Conservation (phyloP, 2,329 filamentous ascomycete genomes). For the Aspergillus pseudotamarii region DNA sequence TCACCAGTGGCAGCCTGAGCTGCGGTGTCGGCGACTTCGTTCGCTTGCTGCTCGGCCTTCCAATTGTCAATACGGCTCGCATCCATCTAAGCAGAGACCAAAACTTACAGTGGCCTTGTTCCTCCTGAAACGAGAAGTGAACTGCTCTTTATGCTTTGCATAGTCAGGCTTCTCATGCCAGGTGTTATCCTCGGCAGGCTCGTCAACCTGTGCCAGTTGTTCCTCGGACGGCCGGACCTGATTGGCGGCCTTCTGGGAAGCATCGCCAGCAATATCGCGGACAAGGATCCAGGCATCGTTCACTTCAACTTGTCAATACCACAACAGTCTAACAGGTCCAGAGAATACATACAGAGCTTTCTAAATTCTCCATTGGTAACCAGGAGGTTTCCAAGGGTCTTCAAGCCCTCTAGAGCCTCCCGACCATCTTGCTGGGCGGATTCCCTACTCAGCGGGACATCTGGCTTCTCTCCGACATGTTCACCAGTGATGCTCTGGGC, state of each 20-base stretch:
- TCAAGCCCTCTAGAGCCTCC: slow-evolving; percentile 79
- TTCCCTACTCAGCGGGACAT: slow-evolving; percentile 72
- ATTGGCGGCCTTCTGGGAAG: slow-evolving; percentile 75
- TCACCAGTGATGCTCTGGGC: slow-evolving; percentile 73
- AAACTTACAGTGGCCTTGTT: slow-evolving; percentile 55
- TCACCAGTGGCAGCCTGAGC: slow-evolving; percentile 54
- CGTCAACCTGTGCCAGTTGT: slow-evolving; percentile 73
- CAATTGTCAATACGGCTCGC: background rate
- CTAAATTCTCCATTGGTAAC: slow-evolving; percentile 96
- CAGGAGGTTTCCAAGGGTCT: slow-evolving; percentile 83
- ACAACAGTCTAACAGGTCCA: slow-evolving; percentile 16
- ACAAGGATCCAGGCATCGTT: slow-evolving; percentile 79
- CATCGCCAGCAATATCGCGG: slow-evolving; percentile 90
- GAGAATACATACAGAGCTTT: slow-evolving; percentile 70
- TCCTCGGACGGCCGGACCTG: slow-evolving; percentile 78
- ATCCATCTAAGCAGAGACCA: background rate
- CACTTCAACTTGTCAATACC: slow-evolving; percentile 51
- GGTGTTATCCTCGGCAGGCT: slow-evolving; percentile 84
- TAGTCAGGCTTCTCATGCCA: slow-evolving; percentile 89
- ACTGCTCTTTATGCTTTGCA: slow-evolving; percentile 66
- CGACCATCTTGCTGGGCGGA: slow-evolving; percentile 80
- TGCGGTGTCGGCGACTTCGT: slow-evolving; percentile 60
- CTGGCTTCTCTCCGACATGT: slow-evolving; percentile 60
- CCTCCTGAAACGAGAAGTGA: slow-evolving; percentile 63
- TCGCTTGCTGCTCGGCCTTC: slow-evolving; percentile 52